Evolutionary conservation across 2,329 filamentous ascomycete species (phyloP), one percentile per base, ranked within the genome.

Genomic region (Ophioceras dolichostomum): DNA sequence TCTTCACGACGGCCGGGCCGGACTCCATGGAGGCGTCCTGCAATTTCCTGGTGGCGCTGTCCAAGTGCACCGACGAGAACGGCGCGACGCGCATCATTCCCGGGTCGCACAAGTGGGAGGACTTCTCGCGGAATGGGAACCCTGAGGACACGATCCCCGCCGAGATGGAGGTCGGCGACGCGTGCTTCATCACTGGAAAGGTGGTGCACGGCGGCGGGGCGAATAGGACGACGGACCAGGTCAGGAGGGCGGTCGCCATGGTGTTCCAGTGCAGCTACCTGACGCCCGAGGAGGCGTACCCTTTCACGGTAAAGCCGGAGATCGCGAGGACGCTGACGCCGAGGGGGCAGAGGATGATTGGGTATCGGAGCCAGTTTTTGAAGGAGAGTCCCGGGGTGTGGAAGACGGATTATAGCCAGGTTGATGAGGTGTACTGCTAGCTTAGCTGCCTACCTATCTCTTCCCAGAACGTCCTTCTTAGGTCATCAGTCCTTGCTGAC

Each of bases 131-230:
- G 14, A 47, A 46, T 19, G 47, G 49, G 6, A 39, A 33, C 3
- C 44, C 37, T 4, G 50, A 47, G 8, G 36, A 46, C 21, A 46
- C 41, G 2, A 38, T 49, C 10, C 41, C 42, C 10, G 50, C 48
- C 9, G 52, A 53, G 39, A 54, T 54, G 49, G 39, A 51, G 12
- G 37, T 41, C 0, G 54, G 54, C 10, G 53, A 56, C 37, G 48
- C 48, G 9, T 47, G 46, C 27, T 49, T 55, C 38, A 51, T 57
- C 28, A 46, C 40, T 19, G 51, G 54, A 22, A 57, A 56, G 47
- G 49, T 55, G 5, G 48, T 55, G 14, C 53, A 57, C 36, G 51
- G 52, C 6, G 49, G 48, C 8, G 53, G 53, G n/a, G 48, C 42
- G 9, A 55, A 56, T 40, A 38, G n/a, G 24, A 55, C 53, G 38